These are phyloP conservation scores for Dipodascus geniculatus DNA, from an alignment of 805 yeast species.

Conservation along the genomic window DNA sequence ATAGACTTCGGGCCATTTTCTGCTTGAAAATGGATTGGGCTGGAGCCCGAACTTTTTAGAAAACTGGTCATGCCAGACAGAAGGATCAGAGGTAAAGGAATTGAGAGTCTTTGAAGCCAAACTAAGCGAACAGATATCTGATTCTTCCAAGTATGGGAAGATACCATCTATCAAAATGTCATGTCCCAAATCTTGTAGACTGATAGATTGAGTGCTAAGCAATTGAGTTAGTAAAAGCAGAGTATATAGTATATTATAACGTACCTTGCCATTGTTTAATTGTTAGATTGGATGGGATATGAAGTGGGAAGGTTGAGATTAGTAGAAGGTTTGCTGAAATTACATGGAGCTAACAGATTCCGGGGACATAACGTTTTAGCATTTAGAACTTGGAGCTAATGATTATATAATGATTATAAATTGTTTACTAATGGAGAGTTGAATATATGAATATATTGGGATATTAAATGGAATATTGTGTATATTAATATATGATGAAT, in stretches of 20 bases:
- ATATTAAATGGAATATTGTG: too few species aligned
- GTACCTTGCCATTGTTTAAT: background rate
- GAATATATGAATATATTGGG: too few species aligned
- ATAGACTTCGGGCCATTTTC: conserved; percentile 42
- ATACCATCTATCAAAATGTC: conserved; percentile 15
- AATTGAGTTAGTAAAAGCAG: background rate
- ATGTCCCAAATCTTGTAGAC: conserved; percentile 9
- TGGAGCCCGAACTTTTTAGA: conserved; percentile 34
- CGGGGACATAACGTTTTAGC: too few species aligned
- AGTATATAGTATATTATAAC: background rate
- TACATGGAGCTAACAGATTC: background rate
- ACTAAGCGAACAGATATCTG: conserved; percentile 33
- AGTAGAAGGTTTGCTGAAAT: background rate
- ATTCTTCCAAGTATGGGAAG: conserved; percentile 13
- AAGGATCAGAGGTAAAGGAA: conserved; percentile 27
- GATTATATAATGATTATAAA: too few species aligned
- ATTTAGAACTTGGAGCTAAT: too few species aligned
- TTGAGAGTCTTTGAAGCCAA: conserved; percentile 30
- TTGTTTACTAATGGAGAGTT: too few species aligned
- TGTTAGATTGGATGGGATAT: too few species aligned
- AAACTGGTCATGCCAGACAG: conserved; percentile 36
- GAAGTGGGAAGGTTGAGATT: background rate
- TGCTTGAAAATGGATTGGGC: conserved; percentile 31
- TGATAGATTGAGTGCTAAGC: background rate
- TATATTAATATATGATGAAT: too few species aligned